phyloP scores from a whole-genome alignment of 805 yeast species.

The Wickerhamiella allomyrinae region DNA sequence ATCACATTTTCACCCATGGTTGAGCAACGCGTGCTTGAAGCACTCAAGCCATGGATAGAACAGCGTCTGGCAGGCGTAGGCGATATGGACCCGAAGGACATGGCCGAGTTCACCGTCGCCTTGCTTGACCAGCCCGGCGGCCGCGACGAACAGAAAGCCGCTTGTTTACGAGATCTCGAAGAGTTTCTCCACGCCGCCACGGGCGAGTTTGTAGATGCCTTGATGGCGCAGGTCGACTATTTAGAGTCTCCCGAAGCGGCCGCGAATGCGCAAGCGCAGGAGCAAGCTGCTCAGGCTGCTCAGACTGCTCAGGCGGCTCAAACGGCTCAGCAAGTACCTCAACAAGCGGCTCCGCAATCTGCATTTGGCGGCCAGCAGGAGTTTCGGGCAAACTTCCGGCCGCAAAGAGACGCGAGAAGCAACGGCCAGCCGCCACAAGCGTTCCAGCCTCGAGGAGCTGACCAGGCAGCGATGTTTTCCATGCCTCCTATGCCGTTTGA shows the following conservation, averaged over 20 bases:
- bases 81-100: constrained; percentile 31
- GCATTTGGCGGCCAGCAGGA: constrained; percentile 18
- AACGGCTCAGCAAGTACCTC: no score
- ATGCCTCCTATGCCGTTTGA: not conserved
- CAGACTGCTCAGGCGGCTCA: no score
- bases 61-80: constrained; percentile 15
- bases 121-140: constrained; percentile 28
- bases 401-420: constrained; percentile 2
- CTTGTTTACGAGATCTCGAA: constrained; percentile 25
- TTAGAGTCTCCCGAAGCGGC: constrained; percentile 6
- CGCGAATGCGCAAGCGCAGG: not conserved
- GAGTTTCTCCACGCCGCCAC: constrained; percentile 29
- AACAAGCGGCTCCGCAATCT: not conserved
- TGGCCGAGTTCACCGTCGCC: constrained; percentile 33
- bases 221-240: constrained; percentile 22
- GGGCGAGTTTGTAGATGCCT: constrained; percentile 22
- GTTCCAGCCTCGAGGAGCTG: not conserved
- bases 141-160: constrained; percentile 23
- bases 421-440: not conserved
- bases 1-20: not conserved
- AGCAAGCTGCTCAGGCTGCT: not conserved
- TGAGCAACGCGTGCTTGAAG: not conserved
- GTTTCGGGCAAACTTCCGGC: constrained; percentile 18
- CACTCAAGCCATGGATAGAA: constrained; percentile 22
- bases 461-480: not conserved